A percentile compares a stretch with the other conserved stretches of the same genome.
These are phyloP conservation scores for Populus euphratica DNA, from an alignment of 345 rosid genomes.

Conservation along the genomic window DNA sequence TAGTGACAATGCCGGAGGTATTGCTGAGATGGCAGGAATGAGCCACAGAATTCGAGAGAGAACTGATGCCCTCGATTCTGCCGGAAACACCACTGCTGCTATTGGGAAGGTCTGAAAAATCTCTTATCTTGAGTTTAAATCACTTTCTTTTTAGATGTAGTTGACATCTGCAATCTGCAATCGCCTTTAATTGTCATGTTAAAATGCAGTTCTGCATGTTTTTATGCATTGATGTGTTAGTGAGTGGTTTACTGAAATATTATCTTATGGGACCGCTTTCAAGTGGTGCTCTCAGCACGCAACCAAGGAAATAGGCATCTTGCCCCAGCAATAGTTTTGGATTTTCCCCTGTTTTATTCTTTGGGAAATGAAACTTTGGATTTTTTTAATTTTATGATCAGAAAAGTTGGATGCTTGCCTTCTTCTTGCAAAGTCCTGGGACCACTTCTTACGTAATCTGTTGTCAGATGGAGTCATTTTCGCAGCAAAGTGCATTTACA, in stretches of 20 bases:
- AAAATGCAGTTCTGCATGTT: not conserved
- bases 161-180: not conserved
- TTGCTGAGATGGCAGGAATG: conserved; percentile 92
- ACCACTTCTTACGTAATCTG: not conserved
- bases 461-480: not conserved
- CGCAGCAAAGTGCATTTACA: not conserved
- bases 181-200: not conserved
- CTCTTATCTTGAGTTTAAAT: not conserved
- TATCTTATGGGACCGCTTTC: not conserved
- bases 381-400: not conserved
- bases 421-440: not conserved
- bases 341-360: not conserved
- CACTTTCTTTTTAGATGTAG: not conserved
- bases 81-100: conserved; percentile 85
- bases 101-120: conserved; percentile 58
- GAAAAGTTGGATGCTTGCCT: not conserved
- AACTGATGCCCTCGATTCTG: conserved; percentile 86
- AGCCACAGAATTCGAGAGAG: conserved; percentile 77
- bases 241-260: not conserved
- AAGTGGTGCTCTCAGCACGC: not conserved
- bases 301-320: not conserved
- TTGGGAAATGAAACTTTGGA: not conserved
- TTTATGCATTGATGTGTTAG: not conserved
- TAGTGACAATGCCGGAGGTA: conserved; percentile 83
- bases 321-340: not conserved